Conservation (phyloP, 176 grass and related monocot genomes). For the Cymbopogon citratus region DNA sequence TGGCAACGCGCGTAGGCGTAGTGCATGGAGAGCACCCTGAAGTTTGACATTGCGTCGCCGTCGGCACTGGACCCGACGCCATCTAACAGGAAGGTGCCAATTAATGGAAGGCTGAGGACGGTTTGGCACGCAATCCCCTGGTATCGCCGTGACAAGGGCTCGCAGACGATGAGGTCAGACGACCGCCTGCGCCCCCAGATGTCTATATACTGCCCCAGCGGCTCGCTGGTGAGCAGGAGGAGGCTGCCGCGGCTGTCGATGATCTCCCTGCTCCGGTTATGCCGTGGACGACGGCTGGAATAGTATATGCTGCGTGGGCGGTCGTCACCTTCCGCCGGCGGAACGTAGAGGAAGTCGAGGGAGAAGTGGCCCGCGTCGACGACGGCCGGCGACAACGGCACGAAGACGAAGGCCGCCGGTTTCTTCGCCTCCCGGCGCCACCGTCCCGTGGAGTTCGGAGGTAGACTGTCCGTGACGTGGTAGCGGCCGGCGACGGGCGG, state of each 20-base stretch:
- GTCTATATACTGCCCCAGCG: not conserved
- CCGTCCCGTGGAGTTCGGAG: too few relatives aligned
- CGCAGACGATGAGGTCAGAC: not conserved
- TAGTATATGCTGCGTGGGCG: not conserved
- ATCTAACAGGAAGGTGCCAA: not conserved
- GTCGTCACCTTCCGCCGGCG: not conserved
- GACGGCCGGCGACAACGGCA: not conserved
- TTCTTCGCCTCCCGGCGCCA: too few relatives aligned
- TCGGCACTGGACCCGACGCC: not conserved
- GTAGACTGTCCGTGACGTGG: not conserved
- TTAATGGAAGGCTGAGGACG: not conserved
- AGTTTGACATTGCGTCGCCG: not conserved
- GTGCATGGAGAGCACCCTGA: not conserved
- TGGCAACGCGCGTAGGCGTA: too few relatives aligned
- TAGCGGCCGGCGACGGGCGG: not conserved
- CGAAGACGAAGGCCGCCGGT: not conserved
- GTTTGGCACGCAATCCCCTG: not conserved
- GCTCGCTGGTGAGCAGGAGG: not conserved
- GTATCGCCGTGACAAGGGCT: not conserved
- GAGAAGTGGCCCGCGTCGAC: not conserved
- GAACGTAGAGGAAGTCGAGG: too few relatives aligned
- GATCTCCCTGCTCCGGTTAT: not conserved
- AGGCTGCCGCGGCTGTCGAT: not conserved
- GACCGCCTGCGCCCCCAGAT: not conserved
- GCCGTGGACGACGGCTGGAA: not conserved